These are phyloP conservation scores for Entomortierella parvispora DNA, from an alignment of 192 early-diverging fungal species.

Conservation along the genomic window DNA sequence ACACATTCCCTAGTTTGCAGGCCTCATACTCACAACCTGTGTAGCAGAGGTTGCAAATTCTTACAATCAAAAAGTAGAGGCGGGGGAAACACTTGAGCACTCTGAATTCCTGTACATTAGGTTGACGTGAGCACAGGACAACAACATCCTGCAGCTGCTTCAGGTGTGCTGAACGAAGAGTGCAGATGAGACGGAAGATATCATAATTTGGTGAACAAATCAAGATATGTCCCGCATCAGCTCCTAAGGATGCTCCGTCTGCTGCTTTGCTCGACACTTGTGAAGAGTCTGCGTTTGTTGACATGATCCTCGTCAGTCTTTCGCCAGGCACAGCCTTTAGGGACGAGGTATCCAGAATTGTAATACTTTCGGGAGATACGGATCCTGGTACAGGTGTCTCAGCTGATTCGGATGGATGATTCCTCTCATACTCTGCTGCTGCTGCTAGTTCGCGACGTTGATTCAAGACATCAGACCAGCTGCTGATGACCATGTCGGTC, in stretches of 20 bases:
- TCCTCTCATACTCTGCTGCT: conserved; percentile 9
- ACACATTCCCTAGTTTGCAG: too few relatives aligned
- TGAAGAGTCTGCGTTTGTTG: not conserved
- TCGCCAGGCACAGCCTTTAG: too few relatives aligned
- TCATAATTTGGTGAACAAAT: conserved; percentile 50
- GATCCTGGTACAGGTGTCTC: not conserved
- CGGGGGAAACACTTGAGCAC: conserved; percentile 56
- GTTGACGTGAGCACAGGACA: conserved; percentile 48
- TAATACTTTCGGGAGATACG: too few relatives aligned
- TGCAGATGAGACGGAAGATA: conserved; percentile 45
- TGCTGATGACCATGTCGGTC: conserved; percentile 26
- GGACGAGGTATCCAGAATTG: too few relatives aligned
- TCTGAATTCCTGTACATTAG: conserved; percentile 51
- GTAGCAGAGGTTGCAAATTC: too few relatives aligned
- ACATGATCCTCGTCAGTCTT: too few relatives aligned
- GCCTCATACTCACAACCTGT: too few relatives aligned
- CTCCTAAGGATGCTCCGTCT: not conserved
- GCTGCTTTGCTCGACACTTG: too few relatives aligned
- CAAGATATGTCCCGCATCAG: conserved; percentile 32
- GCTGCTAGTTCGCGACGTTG: conserved; percentile 10
- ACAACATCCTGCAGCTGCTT: conserved; percentile 62
- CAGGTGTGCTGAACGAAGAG: conserved; percentile 36
- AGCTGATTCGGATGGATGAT: not conserved
- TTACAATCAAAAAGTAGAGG: conserved; percentile 60
- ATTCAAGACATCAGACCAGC: conserved; percentile 21